Base-by-base conservation (phyloP, 345 rosid species). In the Populus nigra region DNA sequence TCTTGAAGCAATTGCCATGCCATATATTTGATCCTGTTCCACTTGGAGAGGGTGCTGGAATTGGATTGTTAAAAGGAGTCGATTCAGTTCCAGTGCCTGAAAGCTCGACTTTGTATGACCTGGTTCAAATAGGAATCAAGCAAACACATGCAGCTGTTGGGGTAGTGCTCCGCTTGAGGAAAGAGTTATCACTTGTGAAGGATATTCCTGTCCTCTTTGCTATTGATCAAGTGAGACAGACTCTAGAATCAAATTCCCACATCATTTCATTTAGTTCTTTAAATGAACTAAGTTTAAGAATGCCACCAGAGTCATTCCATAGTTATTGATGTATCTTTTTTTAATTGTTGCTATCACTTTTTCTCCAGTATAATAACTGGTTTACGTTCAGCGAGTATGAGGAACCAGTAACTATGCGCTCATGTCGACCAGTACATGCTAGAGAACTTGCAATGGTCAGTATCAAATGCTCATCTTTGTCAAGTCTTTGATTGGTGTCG, bases 351-450 rank as follows among this genome's bases (percentile, higher is more conserved):
- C 27, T 70, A 29, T 81, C 72, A 9, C 68, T 74, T 77, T 74
- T 78, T 50, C 85, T 76, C 70, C 94, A 93, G 99, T 96, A 93
- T 73, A 92, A 91, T 75, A 96, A 76, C 77, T 96, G 99, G 99
- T 96, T 96, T 82, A 91, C 98, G 29, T 96, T 96, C 90, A 96
- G 98, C 38, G 93, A 91, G 86, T 91, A 88, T 78, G 96, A 92
- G 80, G 99, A 93, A 88, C 91, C 98, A 36, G 87, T 88, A 55
- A 88, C 93, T 65, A 79, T 88, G 62, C 93, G 89, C 71, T 92
- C 98, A 79, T 79, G 87, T 80, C 84, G 88, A 65, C 94, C 90
- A 22, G 80, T 96, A 55, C 99, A 96, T 85, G 96, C 98, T 78
- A 88, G 88, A 85, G 95, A 96, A 82, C 93, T 96, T 82, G 84